phyloP scores from a whole-genome alignment of 805 yeast genomes.

The Suhomyces faveliae region DNA sequence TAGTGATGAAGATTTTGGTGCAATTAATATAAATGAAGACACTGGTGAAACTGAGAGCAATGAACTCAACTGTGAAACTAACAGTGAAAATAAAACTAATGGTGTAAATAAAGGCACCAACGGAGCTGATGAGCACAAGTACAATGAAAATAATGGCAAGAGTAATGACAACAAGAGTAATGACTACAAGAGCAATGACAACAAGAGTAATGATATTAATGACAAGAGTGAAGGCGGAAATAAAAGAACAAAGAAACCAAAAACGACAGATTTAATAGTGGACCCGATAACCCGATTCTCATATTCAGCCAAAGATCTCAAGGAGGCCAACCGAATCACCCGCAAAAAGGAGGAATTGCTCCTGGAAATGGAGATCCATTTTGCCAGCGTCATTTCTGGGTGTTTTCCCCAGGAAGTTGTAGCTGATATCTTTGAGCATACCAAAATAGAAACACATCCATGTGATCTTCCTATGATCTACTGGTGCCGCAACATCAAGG shows the following conservation, averaged over 20 bases:
- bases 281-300: conserved; percentile 12
- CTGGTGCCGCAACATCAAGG: conserved; percentile 51
- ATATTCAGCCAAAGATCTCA: conserved; percentile 30
- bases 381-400: conserved; percentile 35
- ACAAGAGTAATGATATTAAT: background rate
- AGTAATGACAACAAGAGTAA: background rate
- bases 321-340: conserved; percentile 33
- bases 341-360: conserved; percentile 52
- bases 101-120: background rate
- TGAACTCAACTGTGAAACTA: too few species aligned
- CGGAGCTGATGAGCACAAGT: background rate
- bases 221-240: background rate
- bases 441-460: conserved; percentile 23
- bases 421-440: conserved; percentile 13
- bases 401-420: conserved; percentile 9
- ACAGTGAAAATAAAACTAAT: background rate
- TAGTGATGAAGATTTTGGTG: too few species aligned
- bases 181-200: too few species aligned
- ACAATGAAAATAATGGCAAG: background rate
- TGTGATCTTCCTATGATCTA: conserved; percentile 43
- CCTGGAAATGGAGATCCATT: conserved; percentile 47
- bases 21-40: too few species aligned
- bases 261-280: background rate
- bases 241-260: background rate
- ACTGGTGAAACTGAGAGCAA: too few species aligned